Evolutionary conservation across 2,329 filamentous ascomycete species (phyloP).

Genomic region (Fusarium sp.): DNA sequence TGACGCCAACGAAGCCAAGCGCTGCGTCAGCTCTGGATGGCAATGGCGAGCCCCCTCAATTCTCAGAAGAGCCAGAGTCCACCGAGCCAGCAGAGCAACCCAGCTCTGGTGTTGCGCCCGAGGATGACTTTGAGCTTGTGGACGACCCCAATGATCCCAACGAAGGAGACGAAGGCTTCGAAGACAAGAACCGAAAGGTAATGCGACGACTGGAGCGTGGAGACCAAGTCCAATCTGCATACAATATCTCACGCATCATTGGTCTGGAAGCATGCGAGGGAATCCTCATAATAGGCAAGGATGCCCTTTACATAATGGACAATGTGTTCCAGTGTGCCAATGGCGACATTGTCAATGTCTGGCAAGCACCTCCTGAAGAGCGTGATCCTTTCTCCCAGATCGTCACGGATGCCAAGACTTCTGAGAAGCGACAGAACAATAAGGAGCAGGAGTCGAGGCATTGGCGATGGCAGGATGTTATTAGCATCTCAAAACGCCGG

Average conservation of each 20-base stretch:
- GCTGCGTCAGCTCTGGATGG: conserved; percentile 41
- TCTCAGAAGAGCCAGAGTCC: conserved; percentile 43
- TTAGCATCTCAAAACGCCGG: conserved; percentile 94
- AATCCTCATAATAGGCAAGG: conserved; percentile 91
- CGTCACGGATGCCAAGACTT: conserved; percentile 75
- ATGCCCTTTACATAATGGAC: conserved; percentile 93
- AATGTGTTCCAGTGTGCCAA: conserved; percentile 95
- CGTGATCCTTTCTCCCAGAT: conserved; percentile 95
- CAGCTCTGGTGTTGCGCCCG: conserved; percentile 57
- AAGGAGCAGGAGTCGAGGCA: conserved; percentile 84
- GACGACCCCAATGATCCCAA: conserved; percentile 90
- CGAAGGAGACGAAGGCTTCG: conserved; percentile 80
- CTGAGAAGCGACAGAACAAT: conserved; percentile 69
- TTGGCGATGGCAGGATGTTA: conserved; percentile 95
- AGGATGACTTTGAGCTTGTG: conserved; percentile 96
- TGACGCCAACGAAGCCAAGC: conserved; percentile 28
- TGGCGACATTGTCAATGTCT: conserved; percentile 96
- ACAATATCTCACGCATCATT: conserved; percentile 94
- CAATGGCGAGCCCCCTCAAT: conserved; percentile 28
- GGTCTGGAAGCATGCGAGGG: conserved; percentile 95
- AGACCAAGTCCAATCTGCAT: conserved; percentile 92
- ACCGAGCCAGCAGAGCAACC: conserved; percentile 33
- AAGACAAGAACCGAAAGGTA: conserved; percentile 98
- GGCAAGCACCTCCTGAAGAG: conserved; percentile 92
- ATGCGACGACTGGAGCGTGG: conserved; percentile 93